A percentile compares a stretch with the other conserved stretches of the same genome.
These are phyloP conservation scores for Nitzschia sp. DNA, from an alignment of 108 stramenopile species.

Conservation along the genomic window DNA sequence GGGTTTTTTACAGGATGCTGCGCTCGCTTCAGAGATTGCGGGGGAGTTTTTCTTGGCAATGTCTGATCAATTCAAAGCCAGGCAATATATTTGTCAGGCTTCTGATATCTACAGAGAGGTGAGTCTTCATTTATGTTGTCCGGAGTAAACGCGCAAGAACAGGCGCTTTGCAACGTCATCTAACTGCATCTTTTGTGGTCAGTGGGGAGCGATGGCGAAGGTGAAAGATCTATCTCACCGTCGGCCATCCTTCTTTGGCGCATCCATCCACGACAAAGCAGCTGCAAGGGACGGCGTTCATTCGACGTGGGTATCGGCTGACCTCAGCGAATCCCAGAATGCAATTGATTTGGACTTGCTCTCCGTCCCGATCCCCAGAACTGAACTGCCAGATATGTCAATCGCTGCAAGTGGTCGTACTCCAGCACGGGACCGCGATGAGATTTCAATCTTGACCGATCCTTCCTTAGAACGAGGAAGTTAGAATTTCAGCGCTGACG, in stretches of 20 bases:
- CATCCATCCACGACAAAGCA: background rate
- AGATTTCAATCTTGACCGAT: background rate
- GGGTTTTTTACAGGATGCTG: constrained; percentile 36
- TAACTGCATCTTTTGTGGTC: background rate
- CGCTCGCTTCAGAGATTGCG: constrained; percentile 28
- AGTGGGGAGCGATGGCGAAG: constrained; percentile 23
- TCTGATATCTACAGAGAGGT: constrained; percentile 18
- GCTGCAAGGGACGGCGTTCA: background rate
- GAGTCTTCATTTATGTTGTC: background rate
- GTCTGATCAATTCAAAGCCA: background rate
- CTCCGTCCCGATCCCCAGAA: background rate
- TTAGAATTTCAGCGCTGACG: background rate
- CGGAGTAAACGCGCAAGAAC: too few species aligned
- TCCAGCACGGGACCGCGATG: background rate
- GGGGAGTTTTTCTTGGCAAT: constrained; percentile 19
- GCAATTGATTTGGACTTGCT: background rate
- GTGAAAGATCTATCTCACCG: background rate
- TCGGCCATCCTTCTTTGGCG: background rate
- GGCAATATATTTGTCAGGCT: constrained; percentile 25
- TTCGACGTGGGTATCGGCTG: background rate
- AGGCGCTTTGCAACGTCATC: background rate
- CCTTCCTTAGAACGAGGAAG: background rate
- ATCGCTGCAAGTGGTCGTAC: background rate
- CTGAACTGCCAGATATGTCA: background rate
- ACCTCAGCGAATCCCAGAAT: background rate